Base-by-base conservation (phyloP, 345 rosid species). In the Trapa incisa region DNA sequence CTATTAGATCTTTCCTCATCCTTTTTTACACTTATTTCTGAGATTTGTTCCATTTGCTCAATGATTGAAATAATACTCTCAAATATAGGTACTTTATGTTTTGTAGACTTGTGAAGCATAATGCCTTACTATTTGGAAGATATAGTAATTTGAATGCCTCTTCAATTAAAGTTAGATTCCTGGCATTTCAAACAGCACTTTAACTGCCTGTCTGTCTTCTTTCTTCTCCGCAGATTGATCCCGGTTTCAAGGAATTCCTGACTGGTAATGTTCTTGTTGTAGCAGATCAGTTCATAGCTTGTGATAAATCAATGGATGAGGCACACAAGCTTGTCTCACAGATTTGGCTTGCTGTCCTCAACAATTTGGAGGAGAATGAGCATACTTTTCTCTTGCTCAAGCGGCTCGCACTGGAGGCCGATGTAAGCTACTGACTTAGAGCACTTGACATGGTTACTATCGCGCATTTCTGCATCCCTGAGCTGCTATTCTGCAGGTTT, bases 321-420 rank as follows among this genome's bases (percentile, higher is more conserved):
- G 89, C 96, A 43, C 78, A 86, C 67, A 91, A 92, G 78, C 91
- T 89, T 54, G 85, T 82, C 8, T 89, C 91, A n/a, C 82, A 75
- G 70, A 81, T 92, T 47, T 92, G 98, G 98, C 52, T 89, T 67
- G 85, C 96, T 58, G 92, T 85, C 75, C 76, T 87, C n/a, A 86
- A 89, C 82, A 84, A 84, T 75, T 65, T 92, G 81, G 95, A 89
- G 77, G 96, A 92, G 75, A 87, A 85, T 0, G 82, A 81, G 67
- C 92, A 78, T 52, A 86, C 95, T 4, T 92, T 86, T 78, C 75
- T 76, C 37, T 72, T 85, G 65, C 95, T 92, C 53, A 92, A 89
- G 74, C 81, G 78, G 11, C 84, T 92, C 15, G 96, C 91, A 11
- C 84, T 73, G 66, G 96, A 92, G 75, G 87, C 74, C 0, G 89